Percentiles rank a stretch among this genome's conserved stretches.
These are phyloP conservation scores for Corrigiola litoralis DNA, from an alignment of 179 eudicot species.

Conservation along the genomic window DNA sequence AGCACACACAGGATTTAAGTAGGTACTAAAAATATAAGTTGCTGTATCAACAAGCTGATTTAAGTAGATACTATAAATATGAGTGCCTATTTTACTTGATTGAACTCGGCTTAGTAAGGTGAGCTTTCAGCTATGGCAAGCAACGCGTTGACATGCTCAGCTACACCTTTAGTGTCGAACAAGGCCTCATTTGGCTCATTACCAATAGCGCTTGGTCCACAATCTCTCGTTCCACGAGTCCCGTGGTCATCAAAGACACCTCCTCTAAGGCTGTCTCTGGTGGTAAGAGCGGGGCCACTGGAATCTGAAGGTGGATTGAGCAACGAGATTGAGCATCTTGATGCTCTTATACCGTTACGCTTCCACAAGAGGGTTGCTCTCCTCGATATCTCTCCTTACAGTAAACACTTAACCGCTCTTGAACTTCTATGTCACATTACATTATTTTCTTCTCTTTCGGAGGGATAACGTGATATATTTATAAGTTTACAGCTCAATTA, in stretches of 20 bases:
- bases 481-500: too few relatives aligned
- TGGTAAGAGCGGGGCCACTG: constrained; percentile 13
- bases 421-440: neutral
- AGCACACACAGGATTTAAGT: neutral
- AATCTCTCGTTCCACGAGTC: neutral
- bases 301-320: neutral
- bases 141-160: constrained; percentile 11
- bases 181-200: constrained; percentile 3
- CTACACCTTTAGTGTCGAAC: constrained; percentile 14
- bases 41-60: neutral
- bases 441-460: neutral
- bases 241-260: constrained; percentile 1
- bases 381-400: constrained; percentile 14
- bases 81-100: neutral
- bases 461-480: neutral
- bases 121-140: constrained; percentile 20
- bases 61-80: neutral
- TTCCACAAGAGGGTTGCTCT: constrained; percentile 13
- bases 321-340: neutral
- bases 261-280: too few relatives aligned
- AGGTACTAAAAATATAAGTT: neutral
- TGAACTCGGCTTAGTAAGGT: neutral
- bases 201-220: constrained; percentile 9
- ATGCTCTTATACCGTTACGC: constrained; percentile 5
- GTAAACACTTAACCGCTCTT: neutral